Percentiles rank a stretch among this genome's conserved stretches.
Conservation (phyloP, 352 stramenopile species). For the Pythium rhizo-oryzae region DNA sequence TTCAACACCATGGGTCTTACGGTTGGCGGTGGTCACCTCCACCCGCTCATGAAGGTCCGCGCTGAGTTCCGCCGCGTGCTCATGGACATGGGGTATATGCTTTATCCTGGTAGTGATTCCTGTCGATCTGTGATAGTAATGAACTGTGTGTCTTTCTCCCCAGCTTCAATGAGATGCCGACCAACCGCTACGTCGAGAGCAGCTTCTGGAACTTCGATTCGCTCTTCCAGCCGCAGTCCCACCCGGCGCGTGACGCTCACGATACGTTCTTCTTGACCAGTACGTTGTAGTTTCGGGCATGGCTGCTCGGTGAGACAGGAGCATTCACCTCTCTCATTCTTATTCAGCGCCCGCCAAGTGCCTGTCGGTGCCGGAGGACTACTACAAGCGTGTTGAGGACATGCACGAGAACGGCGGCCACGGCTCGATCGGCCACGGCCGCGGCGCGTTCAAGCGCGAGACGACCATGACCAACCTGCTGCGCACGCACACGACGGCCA, state of each 20-base stretch:
- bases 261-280: slow-evolving; percentile 99
- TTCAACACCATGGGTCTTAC: slow-evolving; percentile 96
- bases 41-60: slow-evolving; percentile 97
- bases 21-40: slow-evolving; percentile 96
- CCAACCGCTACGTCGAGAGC: slow-evolving; percentile 98
- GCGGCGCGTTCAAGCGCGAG: slow-evolving; percentile 90
- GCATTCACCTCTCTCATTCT: not conserved
- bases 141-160: not conserved
- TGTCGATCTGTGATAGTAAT: too few relatives aligned
- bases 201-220: slow-evolving; percentile 99
- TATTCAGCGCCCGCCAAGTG: slow-evolving; percentile 68
- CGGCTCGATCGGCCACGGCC: slow-evolving; percentile 93
- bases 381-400: slow-evolving; percentile 98
- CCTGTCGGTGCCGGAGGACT: slow-evolving; percentile 96
- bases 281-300: slow-evolving; percentile 31
- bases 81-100: slow-evolving; percentile 97
- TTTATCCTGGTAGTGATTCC: too few relatives aligned
- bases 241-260: slow-evolving; percentile 98
- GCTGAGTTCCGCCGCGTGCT: slow-evolving; percentile 99
- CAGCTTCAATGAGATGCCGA: slow-evolving; percentile 99
- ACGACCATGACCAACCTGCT: slow-evolving; percentile 99
- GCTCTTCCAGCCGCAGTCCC: slow-evolving; percentile 99
- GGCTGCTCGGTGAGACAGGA: not conserved
- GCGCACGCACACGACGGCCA: slow-evolving; percentile 99
- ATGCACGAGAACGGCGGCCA: slow-evolving; percentile 98